A percentile compares a stretch with the other conserved stretches of the same genome.
phyloP scores from a whole-genome alignment of 176 grass and related monocot species.

The Secale cereale region DNA sequence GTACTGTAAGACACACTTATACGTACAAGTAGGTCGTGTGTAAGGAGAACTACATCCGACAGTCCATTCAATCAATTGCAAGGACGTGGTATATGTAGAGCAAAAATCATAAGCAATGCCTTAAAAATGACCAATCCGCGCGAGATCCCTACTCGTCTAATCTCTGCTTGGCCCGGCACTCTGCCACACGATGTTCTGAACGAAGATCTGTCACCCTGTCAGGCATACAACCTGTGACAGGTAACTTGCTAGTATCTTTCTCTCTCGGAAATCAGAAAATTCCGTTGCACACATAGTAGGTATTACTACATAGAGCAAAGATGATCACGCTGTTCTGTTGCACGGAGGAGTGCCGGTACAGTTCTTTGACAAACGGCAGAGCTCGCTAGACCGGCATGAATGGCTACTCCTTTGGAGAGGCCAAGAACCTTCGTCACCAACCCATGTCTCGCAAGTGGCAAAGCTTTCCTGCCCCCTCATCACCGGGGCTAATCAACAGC shows the following conservation, averaged over 20 bases:
- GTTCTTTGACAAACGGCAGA: neutral
- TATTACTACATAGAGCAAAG: neutral
- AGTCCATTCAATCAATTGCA: neutral
- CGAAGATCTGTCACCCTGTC: neutral
- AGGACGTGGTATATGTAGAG: neutral
- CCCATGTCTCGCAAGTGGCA: constrained; percentile 33
- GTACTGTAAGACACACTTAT: too few species aligned
- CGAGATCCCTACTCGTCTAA: neutral
- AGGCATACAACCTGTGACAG: neutral
- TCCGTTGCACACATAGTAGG: neutral
- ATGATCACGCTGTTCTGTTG: neutral
- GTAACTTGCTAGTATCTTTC: neutral
- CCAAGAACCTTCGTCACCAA: constrained; percentile 46
- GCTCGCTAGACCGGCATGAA: constrained; percentile 2
- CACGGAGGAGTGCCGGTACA: neutral
- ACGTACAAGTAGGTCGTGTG: neutral
- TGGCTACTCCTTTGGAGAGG: constrained; percentile 23
- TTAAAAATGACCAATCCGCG: neutral
- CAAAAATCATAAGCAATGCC: neutral
- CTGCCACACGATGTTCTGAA: neutral
- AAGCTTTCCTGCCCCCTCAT: constrained; percentile 26
- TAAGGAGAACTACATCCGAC: neutral
- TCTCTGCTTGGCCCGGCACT: neutral
- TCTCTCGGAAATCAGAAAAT: neutral
- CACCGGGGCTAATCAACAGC: constrained; percentile 34